Conservation (phyloP, 306 rosid genomes). For the Luffa aegyptiaca region DNA sequence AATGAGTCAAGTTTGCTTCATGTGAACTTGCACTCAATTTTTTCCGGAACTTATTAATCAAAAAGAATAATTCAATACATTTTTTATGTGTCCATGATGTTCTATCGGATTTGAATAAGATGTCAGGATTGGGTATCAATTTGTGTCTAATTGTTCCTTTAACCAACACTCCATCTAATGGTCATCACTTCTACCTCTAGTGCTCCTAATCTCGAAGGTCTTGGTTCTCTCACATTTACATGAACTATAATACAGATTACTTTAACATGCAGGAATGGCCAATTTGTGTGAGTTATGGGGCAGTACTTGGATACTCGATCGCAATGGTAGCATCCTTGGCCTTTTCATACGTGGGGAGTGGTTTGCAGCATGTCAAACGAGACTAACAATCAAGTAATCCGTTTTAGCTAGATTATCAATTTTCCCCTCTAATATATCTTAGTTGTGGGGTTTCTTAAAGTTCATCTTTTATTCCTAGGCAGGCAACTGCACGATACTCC, state of each 20-base stretch:
- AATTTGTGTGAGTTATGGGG: constrained; percentile 75
- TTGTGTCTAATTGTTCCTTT: not conserved
- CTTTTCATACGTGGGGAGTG: constrained; percentile 20
- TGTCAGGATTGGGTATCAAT: not conserved
- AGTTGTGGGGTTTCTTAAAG: not conserved
- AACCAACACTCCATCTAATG: not conserved
- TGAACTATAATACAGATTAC: not conserved
- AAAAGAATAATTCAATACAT: not conserved
- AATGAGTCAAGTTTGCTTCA: not conserved
- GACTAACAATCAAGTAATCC: constrained; percentile 25
- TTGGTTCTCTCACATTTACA: not conserved
- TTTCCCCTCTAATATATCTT: not conserved
- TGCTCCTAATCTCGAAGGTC: not conserved
- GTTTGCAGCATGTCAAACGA: constrained; percentile 39
- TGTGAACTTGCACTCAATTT: not conserved
- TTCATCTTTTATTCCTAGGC: not conserved
- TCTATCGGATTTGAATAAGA: not conserved
- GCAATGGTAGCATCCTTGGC: constrained; percentile 44
- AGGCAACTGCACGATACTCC: not conserved
- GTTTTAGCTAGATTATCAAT: not conserved
- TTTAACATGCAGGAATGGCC: constrained; percentile 74
- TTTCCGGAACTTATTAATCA: not conserved
- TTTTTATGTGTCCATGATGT: not conserved
- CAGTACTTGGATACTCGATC: constrained; percentile 47
- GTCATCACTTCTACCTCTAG: not conserved